Evolutionary conservation across 192 early-diverging fungal species (phyloP).

Genomic region (Linderina pennispora): DNA sequence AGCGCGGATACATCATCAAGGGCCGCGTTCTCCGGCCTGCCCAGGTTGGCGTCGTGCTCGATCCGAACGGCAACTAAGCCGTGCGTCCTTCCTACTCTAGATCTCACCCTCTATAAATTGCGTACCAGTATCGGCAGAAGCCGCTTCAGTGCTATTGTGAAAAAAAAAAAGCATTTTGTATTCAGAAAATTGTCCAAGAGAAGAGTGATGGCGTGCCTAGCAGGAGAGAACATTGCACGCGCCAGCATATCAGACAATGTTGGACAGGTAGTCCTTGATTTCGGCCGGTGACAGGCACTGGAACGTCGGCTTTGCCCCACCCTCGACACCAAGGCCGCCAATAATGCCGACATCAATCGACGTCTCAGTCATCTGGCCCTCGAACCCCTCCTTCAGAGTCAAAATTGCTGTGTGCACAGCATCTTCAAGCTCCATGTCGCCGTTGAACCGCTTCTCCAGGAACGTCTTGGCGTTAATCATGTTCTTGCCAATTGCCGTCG

Average conservation of each 20-base stretch:
- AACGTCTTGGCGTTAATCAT: conserved; percentile 99
- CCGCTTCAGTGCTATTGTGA: neutral
- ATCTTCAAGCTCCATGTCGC: conserved; percentile 95
- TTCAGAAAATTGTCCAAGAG: neutral
- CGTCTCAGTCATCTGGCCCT: conserved; percentile 96
- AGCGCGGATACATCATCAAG: conserved; percentile 90
- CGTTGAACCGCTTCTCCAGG: conserved; percentile 92
- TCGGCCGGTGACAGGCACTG: conserved; percentile 75
- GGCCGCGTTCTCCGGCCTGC: conserved; percentile 90
- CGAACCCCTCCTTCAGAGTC: conserved; percentile 98
- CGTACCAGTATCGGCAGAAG: neutral
- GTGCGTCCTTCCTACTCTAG: too few species aligned
- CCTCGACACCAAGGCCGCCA: conserved; percentile 49
- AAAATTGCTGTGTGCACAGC: conserved; percentile 98
- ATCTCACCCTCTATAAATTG: too few species aligned
- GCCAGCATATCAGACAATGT: conserved; percentile 60
- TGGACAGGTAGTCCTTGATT: conserved; percentile 97
- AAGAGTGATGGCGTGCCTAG: neutral
- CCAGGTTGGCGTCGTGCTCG: conserved; percentile 89
- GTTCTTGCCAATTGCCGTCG: conserved; percentile 98
- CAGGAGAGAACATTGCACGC: neutral
- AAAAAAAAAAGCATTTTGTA: neutral
- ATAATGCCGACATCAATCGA: conserved; percentile 94
- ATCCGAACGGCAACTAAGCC: conserved; percentile 42
- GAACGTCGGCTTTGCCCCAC: conserved; percentile 69